A percentile compares a stretch with the other conserved stretches of the same genome.
phyloP scores from a whole-genome alignment of 257 asterid species.

The Nicotiana otophora region DNA sequence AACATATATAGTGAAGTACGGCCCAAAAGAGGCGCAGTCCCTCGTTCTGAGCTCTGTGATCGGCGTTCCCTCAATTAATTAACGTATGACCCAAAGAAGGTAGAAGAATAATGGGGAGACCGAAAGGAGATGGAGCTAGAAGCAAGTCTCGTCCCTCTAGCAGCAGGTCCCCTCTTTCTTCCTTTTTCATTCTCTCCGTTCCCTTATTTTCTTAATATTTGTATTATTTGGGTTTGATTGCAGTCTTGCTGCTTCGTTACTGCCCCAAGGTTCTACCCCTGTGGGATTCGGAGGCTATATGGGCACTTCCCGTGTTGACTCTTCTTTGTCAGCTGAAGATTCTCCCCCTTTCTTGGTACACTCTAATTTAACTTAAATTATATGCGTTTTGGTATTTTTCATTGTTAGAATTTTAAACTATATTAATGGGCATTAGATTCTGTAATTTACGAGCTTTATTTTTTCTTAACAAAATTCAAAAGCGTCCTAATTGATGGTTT shows the following conservation, averaged over 20 bases:
- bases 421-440: neutral
- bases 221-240: neutral
- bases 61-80: neutral
- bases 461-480: neutral
- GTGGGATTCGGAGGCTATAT: slow-evolving; percentile 95
- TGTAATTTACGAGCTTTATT: neutral
- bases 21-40: neutral
- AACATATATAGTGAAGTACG: too few relatives aligned
- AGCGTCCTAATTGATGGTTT: neutral
- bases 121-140: slow-evolving; percentile 93
- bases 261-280: slow-evolving; percentile 68
- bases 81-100: neutral
- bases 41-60: neutral
- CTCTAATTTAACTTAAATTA: slow-evolving; percentile 2
- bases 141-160: slow-evolving; percentile 98
- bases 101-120: slow-evolving; percentile 61
- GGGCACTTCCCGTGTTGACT: slow-evolving; percentile 80
- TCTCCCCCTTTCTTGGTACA: slow-evolving; percentile 50
- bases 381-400: neutral
- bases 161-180: slow-evolving; percentile 63
- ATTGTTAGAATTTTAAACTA: neutral
- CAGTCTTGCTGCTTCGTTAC: slow-evolving; percentile 87
- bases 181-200: neutral
- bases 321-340: slow-evolving; percentile 54
- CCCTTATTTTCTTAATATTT: neutral